Evolutionary conservation across 1,284 basidiomycete species (phyloP).

Genomic region (Meira nashicola): DNA sequence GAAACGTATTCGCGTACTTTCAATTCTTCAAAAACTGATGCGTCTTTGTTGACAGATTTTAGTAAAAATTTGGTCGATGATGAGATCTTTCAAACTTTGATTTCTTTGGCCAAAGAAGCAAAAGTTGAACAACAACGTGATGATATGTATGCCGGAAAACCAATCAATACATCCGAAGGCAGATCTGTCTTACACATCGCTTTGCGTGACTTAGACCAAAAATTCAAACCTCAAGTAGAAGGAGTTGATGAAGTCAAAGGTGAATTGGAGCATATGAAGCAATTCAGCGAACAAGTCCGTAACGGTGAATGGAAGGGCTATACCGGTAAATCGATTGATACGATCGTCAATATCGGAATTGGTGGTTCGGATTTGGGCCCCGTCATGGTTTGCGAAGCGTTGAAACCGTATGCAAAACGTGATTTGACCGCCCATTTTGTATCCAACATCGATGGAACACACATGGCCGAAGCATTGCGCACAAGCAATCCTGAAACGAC

Average conservation of each 20-base stretch:
- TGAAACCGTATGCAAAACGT: conserved; percentile 86
- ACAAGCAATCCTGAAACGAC: conserved; percentile 85
- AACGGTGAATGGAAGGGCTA: conserved; percentile 91
- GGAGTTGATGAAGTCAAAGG: conserved; percentile 77
- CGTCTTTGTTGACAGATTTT: conserved; percentile 85
- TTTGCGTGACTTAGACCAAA: conserved; percentile 71
- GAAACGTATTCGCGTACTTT: conserved; percentile 73
- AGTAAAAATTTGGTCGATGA: conserved; percentile 94
- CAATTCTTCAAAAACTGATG: conserved; percentile 63
- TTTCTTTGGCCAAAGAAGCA: conserved; percentile 79
- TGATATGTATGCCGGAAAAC: conserved; percentile 89
- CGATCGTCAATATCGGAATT: conserved; percentile 97
- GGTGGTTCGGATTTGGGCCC: conserved; percentile 96
- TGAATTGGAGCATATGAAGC: conserved; percentile 85
- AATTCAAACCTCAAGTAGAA: conserved; percentile 60
- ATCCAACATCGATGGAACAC: conserved; percentile 97
- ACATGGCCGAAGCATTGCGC: conserved; percentile 82
- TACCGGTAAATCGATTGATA: conserved; percentile 88
- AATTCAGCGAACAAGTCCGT: conserved; percentile 79
- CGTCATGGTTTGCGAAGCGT: conserved; percentile 96
- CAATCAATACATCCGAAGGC: conserved; percentile 97
- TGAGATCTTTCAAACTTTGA: conserved; percentile 66
- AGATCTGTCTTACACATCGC: conserved; percentile 93
- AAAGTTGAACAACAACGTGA: conserved; percentile 78
- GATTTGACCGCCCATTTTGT: conserved; percentile 85